phyloP scores from a whole-genome alignment of 345 rosid genomes.

The Combretum micranthum region DNA sequence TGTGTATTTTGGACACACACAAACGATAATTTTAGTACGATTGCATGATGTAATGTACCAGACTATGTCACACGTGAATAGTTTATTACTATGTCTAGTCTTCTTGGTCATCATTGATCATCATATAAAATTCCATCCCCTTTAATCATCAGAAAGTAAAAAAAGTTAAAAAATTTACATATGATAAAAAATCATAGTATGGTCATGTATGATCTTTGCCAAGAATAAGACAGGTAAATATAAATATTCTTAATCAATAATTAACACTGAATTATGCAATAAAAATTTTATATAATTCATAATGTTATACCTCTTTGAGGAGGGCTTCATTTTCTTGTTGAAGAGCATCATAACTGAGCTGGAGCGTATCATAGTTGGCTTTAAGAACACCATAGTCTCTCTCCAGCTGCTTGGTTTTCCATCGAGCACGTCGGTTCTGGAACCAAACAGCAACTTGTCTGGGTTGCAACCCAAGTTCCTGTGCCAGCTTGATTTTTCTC shows the following conservation, averaged over 20 bases:
- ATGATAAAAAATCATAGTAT: too few species aligned
- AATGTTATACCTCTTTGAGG: conserved; percentile 57
- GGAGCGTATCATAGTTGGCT: conserved; percentile 49
- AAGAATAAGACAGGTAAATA: not conserved
- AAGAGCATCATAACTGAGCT: conserved; percentile 48
- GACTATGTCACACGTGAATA: too few species aligned
- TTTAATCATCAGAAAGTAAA: too few species aligned
- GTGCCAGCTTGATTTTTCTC: conserved; percentile 73
- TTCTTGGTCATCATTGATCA: too few species aligned
- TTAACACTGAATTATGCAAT: not conserved
- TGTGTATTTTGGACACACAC: not conserved
- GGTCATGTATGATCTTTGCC: too few species aligned
- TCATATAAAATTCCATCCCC: too few species aligned
- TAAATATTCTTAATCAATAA: not conserved
- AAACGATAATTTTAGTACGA: too few species aligned
- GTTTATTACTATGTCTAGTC: too few species aligned
- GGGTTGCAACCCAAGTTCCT: conserved; percentile 77
- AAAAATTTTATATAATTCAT: not conserved
- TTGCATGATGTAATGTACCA: too few species aligned
- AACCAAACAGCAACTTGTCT: conserved; percentile 94
- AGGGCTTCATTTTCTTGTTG: conserved; percentile 74
- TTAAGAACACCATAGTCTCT: conserved; percentile 61
- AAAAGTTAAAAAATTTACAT: too few species aligned
- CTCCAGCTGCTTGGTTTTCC: conserved; percentile 82
- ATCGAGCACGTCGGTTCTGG: conserved; percentile 83